Conservation (phyloP, 2,329 filamentous ascomycete genomes). For the Lachnellula suecica region DNA sequence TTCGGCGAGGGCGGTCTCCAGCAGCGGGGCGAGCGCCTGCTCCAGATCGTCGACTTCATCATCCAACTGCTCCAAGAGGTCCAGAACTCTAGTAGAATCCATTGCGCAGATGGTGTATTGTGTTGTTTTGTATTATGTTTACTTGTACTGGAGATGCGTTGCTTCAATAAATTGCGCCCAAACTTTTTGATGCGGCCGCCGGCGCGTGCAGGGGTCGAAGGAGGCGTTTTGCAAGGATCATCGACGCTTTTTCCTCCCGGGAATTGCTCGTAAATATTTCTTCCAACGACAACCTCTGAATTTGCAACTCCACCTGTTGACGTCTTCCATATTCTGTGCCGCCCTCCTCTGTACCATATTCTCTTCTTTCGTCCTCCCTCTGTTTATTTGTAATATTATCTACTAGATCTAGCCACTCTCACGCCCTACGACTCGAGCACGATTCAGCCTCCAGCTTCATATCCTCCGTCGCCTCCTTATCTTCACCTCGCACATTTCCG, state of each 20-base stretch:
- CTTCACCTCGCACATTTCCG: constrained; percentile 2
- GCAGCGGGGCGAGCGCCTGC: constrained; percentile 69
- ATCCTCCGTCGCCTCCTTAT: not conserved
- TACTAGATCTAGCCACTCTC: too few species aligned
- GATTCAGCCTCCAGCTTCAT: not conserved
- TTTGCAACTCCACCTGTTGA: constrained; percentile 6
- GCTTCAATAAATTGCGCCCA: not conserved
- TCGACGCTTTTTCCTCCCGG: not conserved
- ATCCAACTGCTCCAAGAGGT: constrained; percentile 55
- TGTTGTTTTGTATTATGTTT: not conserved
- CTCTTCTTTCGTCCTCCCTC: not conserved
- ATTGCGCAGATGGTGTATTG: constrained; percentile 29
- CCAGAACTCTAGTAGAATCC: constrained; percentile 37
- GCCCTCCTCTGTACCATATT: constrained; percentile 7
- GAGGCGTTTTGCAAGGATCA: not conserved
- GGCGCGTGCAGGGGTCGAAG: not conserved
- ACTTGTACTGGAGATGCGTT: not conserved
- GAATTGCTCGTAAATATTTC: not conserved
- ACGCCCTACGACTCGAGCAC: too few species aligned
- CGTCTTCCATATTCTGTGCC: constrained; percentile 9
- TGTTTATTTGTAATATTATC: too few species aligned
- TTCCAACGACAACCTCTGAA: constrained; percentile 1
- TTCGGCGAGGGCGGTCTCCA: constrained; percentile 62
- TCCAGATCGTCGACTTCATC: constrained; percentile 79
- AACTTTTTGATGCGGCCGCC: not conserved